A percentile compares a stretch with the other conserved stretches of the same genome.
Conservation (phyloP, 352 stramenopile species). For the Globisporangium orthogonon region DNA sequence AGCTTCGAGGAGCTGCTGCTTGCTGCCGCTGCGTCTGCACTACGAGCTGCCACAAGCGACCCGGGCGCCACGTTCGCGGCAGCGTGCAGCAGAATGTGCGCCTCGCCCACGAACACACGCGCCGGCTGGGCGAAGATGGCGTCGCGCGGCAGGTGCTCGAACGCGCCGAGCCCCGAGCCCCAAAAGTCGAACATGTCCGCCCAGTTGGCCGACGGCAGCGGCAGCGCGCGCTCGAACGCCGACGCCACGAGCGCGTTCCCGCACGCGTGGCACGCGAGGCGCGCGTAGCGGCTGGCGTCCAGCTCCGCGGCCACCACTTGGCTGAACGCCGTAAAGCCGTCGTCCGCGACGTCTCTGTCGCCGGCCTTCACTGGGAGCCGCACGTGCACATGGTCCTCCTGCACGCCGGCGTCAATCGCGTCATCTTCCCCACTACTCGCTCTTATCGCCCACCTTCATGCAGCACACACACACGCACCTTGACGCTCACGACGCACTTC, state of each 20-base stretch:
- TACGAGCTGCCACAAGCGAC: neutral
- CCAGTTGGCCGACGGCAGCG: slow-evolving; percentile 75
- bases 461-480: neutral
- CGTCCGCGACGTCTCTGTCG: slow-evolving; percentile 39
- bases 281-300: slow-evolving; percentile 30
- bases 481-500: slow-evolving; percentile 13
- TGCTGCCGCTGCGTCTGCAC: slow-evolving; percentile 3
- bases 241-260: slow-evolving; percentile 9
- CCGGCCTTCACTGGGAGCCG: slow-evolving; percentile 42
- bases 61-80: slow-evolving; percentile 18
- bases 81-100: slow-evolving; percentile 61
- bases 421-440: too few species aligned
- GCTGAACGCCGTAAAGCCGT: slow-evolving; percentile 52
- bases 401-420: too few species aligned
- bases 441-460: too few species aligned
- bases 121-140: slow-evolving; percentile 43
- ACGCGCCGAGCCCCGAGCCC: slow-evolving; percentile 67
- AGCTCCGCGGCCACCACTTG: slow-evolving; percentile 39
- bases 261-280: slow-evolving; percentile 43
- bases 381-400: slow-evolving; percentile 57
- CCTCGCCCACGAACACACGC: slow-evolving; percentile 59
- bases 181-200: slow-evolving; percentile 88
- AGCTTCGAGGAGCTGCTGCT: too few species aligned
- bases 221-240: slow-evolving; percentile 50
- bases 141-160: slow-evolving; percentile 72